These are phyloP conservation scores for Colletotrichum cordylinicola DNA, from an alignment of 2,329 filamentous ascomycete genomes.

Conservation along the genomic window DNA sequence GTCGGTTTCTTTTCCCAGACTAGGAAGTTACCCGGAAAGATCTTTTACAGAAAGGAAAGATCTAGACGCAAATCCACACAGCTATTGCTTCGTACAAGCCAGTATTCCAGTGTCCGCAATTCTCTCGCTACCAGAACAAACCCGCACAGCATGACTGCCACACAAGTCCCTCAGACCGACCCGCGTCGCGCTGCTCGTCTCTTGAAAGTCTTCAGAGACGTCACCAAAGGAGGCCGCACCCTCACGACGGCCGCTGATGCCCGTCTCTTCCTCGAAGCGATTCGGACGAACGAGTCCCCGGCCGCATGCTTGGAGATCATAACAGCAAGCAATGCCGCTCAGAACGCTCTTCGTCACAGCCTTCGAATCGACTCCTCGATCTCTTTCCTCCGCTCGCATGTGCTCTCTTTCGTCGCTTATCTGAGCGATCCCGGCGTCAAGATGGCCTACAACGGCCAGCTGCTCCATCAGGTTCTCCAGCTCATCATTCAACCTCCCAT, in stretches of 20 bases:
- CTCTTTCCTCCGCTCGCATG: constrained; percentile 35
- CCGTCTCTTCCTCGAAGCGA: constrained; percentile 31
- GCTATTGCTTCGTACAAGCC: neutral
- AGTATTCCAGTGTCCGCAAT: neutral
- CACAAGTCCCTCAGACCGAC: neutral
- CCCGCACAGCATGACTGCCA: neutral
- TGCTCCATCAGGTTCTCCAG: constrained; percentile 51
- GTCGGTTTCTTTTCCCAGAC: neutral
- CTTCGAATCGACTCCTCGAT: constrained; percentile 29
- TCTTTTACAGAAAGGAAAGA: neutral
- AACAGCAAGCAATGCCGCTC: constrained; percentile 24
- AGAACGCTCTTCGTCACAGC: constrained; percentile 27
- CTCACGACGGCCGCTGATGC: constrained; percentile 24
- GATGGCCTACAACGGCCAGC: constrained; percentile 52
- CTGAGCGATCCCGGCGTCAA: constrained; percentile 50
- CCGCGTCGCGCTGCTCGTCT: constrained; percentile 14
- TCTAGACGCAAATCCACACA: neutral
- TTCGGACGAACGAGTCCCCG: constrained; percentile 20
- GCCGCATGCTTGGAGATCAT: constrained; percentile 32
- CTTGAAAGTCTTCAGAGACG: constrained; percentile 14
- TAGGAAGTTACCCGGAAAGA: neutral
- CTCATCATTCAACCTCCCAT: constrained; percentile 56
- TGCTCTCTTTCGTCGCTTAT: constrained; percentile 41
- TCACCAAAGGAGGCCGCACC: constrained; percentile 13
- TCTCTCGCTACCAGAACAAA: neutral